Evolutionary conservation across 2,329 filamentous ascomycete species (phyloP).

Genomic region (Cercospora sp.): DNA sequence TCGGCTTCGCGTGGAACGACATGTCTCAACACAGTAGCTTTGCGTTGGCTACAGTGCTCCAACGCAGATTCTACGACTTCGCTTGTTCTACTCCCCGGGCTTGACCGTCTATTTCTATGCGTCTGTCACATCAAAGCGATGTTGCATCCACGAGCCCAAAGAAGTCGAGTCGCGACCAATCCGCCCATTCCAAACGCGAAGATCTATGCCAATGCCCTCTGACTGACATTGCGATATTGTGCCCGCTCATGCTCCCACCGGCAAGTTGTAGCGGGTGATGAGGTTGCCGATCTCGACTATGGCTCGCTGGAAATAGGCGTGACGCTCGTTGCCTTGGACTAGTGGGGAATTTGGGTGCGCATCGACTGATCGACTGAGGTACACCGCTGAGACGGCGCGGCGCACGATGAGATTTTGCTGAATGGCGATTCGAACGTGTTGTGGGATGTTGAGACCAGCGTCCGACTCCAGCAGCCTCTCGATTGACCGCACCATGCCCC

Average conservation of each 20-base stretch:
- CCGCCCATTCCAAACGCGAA: too few relatives aligned
- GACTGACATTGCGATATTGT: too few relatives aligned
- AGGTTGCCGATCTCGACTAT: not conserved
- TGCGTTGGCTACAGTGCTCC: not conserved
- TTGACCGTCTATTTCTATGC: too few relatives aligned
- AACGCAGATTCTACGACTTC: not conserved
- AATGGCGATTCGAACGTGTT: not conserved
- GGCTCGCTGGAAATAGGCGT: not conserved
- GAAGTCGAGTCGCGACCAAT: too few relatives aligned
- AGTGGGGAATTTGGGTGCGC: not conserved
- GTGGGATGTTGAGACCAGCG: not conserved
- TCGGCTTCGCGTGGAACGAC: conserved; percentile 4
- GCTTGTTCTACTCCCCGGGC: not conserved
- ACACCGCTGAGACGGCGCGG: not conserved
- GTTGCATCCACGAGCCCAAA: too few relatives aligned
- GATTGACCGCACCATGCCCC: not conserved
- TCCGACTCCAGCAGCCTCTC: not conserved
- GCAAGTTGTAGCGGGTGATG: not conserved
- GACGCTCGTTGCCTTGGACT: not conserved
- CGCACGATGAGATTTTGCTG: not conserved
- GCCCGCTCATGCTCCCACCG: too few relatives aligned
- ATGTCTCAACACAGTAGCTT: not conserved
- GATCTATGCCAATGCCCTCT: too few relatives aligned
- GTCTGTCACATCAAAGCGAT: too few relatives aligned
- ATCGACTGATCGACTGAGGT: not conserved